These are phyloP conservation scores for Allomyces arbusculus DNA, from an alignment of 192 early-diverging fungal genomes.

Conservation along the genomic window DNA sequence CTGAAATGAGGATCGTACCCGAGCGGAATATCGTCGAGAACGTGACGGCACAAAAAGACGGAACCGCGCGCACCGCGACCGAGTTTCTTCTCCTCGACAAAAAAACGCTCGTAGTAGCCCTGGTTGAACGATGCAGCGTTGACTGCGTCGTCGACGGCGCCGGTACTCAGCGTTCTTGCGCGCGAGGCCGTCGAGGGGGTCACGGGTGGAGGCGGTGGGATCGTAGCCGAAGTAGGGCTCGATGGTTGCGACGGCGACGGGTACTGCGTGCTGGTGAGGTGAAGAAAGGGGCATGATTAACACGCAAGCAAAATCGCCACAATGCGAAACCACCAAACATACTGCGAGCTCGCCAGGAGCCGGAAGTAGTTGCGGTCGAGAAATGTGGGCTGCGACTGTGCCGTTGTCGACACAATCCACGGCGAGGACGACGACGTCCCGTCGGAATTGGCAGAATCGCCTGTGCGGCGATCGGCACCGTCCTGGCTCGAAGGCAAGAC, in stretches of 20 bases:
- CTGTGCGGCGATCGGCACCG: neutral
- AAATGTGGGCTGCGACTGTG: conserved; percentile 5
- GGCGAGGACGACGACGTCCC: neutral
- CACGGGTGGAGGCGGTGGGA: conserved; percentile 9
- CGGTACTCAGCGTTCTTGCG: neutral
- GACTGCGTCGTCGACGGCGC: conserved; percentile 6
- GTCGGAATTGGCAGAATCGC: neutral
- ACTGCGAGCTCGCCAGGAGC: conserved; percentile 19
- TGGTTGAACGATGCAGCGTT: conserved; percentile 64
- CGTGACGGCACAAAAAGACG: conserved; percentile 68
- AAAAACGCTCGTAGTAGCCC: conserved; percentile 88
- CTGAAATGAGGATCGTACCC: conserved; percentile 8
- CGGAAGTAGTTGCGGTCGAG: conserved; percentile 40
- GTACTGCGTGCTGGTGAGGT: conserved; percentile 2
- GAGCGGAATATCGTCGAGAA: conserved; percentile 46
- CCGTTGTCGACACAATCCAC: neutral
- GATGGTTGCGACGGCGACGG: neutral
- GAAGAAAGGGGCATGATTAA: conserved; percentile 1
- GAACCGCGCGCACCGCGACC: conserved; percentile 76
- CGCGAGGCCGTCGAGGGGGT: conserved; percentile 10
- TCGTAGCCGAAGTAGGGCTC: conserved; percentile 1
- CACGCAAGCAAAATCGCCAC: conserved; percentile 2
- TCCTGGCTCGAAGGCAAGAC: neutral
- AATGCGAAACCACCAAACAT: neutral
- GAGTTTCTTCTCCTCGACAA: conserved; percentile 65